Base-by-base conservation (phyloP, 495 filamentous ascomycete species). In the Melanomma pulvis-pyrius region DNA sequence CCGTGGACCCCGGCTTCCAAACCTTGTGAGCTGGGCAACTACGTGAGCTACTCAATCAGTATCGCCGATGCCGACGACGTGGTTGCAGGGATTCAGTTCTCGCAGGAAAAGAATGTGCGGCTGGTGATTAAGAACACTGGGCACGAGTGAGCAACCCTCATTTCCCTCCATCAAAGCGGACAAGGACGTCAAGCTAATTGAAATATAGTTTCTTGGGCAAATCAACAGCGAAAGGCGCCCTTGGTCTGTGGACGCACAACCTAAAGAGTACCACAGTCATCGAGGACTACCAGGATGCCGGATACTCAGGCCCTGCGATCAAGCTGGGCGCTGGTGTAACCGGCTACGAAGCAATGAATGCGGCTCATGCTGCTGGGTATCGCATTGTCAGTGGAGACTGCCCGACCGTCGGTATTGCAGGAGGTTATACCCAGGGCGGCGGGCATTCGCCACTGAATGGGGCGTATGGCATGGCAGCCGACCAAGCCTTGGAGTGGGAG, bases 91-190 rank as follows among this genome's bases (percentile, higher is more conserved):
- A 74, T 89, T 34, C 83, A 86, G 65, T 76, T 82, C 88, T 89
- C 75, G 87, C 87, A 1, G 78, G 84, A 47, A 83, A 88, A 15
- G 74, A 82, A 83, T 26, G 62, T 90, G 0, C 78, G 87, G 28
- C 75, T 91, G 1, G 77, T 86, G 0, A 80, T 90, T 59, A 88
- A 88, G 78, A 90, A 90, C 67, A 92, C 88, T 1, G 88, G 89
- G 28, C 88, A 89, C 30, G 29, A n/a, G n/a, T n/a, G n/a, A n/a
- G n/a, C n/a, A n/a, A n/a, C n/a, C n/a, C n/a, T n/a, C n/a, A n/a
- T n/a, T n/a, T n/a, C n/a, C n/a, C n/a, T n/a, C n/a, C n/a, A n/a
- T n/a, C n/a, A n/a, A n/a, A n/a, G n/a, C n/a, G n/a, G n/a, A n/a
- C n/a, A n/a, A n/a, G n/a, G n/a, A n/a, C n/a, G n/a, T n/a, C n/a